Conservation (phyloP, 2,329 filamentous ascomycete genomes). For the Hansfordia pulvinata region DNA sequence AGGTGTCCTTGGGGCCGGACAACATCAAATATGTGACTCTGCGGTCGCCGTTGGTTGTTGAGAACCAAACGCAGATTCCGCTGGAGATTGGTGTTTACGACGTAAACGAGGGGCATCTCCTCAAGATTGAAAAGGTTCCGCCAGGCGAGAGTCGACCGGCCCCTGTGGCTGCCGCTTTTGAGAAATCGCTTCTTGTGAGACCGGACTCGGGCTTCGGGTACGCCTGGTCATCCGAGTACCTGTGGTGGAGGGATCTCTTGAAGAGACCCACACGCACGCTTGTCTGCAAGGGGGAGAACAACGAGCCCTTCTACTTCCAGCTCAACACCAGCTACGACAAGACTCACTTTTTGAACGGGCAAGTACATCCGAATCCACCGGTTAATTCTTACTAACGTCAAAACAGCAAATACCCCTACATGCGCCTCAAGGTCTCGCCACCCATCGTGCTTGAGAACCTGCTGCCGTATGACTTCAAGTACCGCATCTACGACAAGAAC, state of each 20-base stretch:
- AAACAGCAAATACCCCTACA: constrained; percentile 71
- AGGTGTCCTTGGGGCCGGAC: constrained; percentile 80
- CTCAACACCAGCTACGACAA: constrained; percentile 77
- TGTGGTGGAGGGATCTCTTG: constrained; percentile 89
- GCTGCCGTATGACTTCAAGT: constrained; percentile 96
- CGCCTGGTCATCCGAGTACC: constrained; percentile 76
- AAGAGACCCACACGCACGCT: constrained; percentile 76
- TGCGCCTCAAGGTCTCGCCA: constrained; percentile 83
- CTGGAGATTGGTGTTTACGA: constrained; percentile 89
- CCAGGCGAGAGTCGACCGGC: constrained; percentile 83
- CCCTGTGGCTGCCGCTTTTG: constrained; percentile 80
- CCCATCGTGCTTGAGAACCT: constrained; percentile 91
- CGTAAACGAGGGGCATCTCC: constrained; percentile 69
- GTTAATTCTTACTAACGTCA: constrained; percentile 15
- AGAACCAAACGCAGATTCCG: constrained; percentile 94
- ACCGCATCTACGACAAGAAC: constrained; percentile 96
- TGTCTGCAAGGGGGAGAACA: constrained; percentile 75
- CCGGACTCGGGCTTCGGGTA: constrained; percentile 96
- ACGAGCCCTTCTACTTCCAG: constrained; percentile 93
- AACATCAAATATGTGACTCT: constrained; percentile 98
- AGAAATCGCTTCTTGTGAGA: constrained; percentile 77
- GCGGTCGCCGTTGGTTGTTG: constrained; percentile 77
- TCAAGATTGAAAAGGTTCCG: constrained; percentile 96
- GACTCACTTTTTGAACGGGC: constrained; percentile 68
- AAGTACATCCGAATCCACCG: constrained; percentile 15